Percentiles rank a stretch among this genome's conserved stretches.
These are phyloP conservation scores for Candida endomychidarum DNA, from an alignment of 805 yeast genomes.

Conservation along the genomic window DNA sequence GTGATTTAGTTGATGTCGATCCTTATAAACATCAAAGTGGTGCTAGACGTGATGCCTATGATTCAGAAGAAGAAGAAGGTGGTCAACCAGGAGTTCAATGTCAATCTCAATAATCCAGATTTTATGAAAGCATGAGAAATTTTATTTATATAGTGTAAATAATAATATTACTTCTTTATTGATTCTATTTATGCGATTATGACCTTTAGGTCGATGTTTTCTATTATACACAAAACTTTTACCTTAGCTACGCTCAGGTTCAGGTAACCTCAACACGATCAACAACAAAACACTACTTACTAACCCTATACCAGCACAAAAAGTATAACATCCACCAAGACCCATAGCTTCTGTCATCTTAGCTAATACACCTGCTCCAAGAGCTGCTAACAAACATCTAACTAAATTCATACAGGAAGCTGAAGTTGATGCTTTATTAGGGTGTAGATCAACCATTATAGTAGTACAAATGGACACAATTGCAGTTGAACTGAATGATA, in stretches of 20 bases:
- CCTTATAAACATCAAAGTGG: conserved; percentile 55
- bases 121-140: neutral
- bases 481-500: conserved; percentile 59
- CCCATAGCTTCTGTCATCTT: conserved; percentile 58
- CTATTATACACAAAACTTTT: no score
- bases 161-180: conserved; percentile 1
- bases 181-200: neutral
- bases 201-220: no score
- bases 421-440: conserved; percentile 69
- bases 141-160: conserved; percentile 5
- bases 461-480: conserved; percentile 61
- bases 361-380: conserved; percentile 64
- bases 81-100: conserved; percentile 80
- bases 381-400: conserved; percentile 73
- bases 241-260: no score
- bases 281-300: conserved; percentile 14
- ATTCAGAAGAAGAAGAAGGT: conserved; percentile 47
- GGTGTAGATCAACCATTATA: conserved; percentile 73
- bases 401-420: conserved; percentile 70
- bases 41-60: conserved; percentile 44
- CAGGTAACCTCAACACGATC: conserved; percentile 9
- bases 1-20: conserved; percentile 66
- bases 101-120: conserved; percentile 71
- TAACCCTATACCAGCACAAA: conserved; percentile 53
- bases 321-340: conserved; percentile 74